Evolutionary conservation across 805 yeast species (phyloP).

Genomic region (Metschnikowia anglica): DNA sequence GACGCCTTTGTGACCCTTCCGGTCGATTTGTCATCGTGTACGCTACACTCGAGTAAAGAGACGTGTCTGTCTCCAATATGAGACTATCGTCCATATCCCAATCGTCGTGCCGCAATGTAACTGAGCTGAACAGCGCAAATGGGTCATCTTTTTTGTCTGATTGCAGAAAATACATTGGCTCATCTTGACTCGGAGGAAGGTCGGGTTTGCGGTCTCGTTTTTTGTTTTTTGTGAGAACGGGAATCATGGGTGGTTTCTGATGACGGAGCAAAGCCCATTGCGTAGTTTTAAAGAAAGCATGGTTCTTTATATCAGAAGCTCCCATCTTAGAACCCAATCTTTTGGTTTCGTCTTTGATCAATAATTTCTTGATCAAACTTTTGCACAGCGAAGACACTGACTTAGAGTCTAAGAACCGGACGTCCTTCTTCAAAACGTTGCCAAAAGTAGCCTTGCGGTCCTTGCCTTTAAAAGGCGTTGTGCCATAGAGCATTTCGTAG

Average conservation of each 20-base stretch:
- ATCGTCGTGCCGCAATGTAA: conserved; percentile 77
- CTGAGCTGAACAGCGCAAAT: conserved; percentile 79
- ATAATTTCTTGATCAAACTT: conserved; percentile 71
- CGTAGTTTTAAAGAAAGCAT: conserved; percentile 83
- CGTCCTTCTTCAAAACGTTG: conserved; percentile 81
- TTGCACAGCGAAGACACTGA: conserved; percentile 74
- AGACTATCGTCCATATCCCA: conserved; percentile 38
- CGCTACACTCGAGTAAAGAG: conserved; percentile 52
- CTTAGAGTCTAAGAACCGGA: conserved; percentile 69
- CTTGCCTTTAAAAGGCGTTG: conserved; percentile 93
- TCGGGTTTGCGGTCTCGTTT: conserved; percentile 19
- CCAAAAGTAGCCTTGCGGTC: conserved; percentile 88
- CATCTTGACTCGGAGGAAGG: conserved; percentile 35
- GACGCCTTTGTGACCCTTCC: conserved; percentile 22
- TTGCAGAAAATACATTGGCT: conserved; percentile 6
- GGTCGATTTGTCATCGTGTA: conserved; percentile 47
- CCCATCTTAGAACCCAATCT: conserved; percentile 91
- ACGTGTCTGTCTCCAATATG: conserved; percentile 45
- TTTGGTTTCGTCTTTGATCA: conserved; percentile 85
- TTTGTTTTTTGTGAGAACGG: conserved; percentile 54
- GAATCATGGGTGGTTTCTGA: conserved; percentile 94
- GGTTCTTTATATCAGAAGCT: conserved; percentile 90
- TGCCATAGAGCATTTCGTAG: conserved; percentile 93
- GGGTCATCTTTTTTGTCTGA: conserved; percentile 57
- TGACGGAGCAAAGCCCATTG: conserved; percentile 96